Evolutionary conservation across 2,329 filamentous ascomycete genomes (phyloP).

Genomic region (Nemania abortiva): DNA sequence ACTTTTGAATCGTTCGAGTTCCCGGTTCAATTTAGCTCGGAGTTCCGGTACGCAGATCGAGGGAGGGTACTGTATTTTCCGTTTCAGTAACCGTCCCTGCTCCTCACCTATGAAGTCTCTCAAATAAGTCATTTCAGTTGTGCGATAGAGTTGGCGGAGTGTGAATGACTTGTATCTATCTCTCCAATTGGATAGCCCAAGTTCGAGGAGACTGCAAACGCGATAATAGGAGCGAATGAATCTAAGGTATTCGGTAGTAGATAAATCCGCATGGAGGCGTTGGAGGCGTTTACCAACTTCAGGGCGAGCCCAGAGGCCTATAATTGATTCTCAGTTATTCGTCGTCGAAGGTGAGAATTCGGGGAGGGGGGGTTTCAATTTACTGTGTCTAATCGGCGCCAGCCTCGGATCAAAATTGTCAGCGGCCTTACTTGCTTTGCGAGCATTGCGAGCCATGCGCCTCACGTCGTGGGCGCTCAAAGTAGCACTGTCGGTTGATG

Average conservation of each 20-base stretch:
- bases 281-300: too few species aligned
- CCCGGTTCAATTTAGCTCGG: too few species aligned
- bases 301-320: too few species aligned
- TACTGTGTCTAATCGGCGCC: neutral
- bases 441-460: neutral
- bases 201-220: neutral
- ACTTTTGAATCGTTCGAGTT: too few species aligned
- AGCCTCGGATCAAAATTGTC: neutral
- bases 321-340: too few species aligned
- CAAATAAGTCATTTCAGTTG: neutral
- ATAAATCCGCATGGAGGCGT: too few species aligned
- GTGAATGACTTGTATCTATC: conserved; percentile 1
- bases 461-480: neutral
- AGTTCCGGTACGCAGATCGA: too few species aligned
- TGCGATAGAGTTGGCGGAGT: neutral
- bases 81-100: too few species aligned
- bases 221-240: neutral
- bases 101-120: neutral
- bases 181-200: neutral
- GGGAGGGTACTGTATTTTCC: too few species aligned
- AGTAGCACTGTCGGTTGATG: neutral
- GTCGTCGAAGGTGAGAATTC: too few species aligned
- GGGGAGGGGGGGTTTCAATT: neutral
- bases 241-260: neutral
- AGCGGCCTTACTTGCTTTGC: neutral